Evolutionary conservation across 140 eudicot species (phyloP), one percentile per base, ranked within the genome.

Genomic region (Ambrosia hybrid): DNA sequence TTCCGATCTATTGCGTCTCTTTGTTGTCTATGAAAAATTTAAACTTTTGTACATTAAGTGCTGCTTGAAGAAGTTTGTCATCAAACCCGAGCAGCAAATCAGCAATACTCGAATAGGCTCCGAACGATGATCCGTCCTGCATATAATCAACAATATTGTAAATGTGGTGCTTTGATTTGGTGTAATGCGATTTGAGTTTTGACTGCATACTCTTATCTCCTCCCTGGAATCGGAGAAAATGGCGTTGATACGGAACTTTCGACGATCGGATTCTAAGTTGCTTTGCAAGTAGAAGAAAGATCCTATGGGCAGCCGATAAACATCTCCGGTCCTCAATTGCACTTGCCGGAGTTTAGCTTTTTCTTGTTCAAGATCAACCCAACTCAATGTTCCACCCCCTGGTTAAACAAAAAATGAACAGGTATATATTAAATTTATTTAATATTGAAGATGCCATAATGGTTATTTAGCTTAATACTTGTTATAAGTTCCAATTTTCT

Each of bases 381-480:
- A 88, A 60, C 79, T 77, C 68, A 92, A 56, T 55, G 78, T 84
- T 64, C 95, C 98, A 76, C 83, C 83, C 62, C 98, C 98, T 89
- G 34, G 45, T 48, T 43, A 38, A 1, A 45, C 11, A 0, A 52
- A 52, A 13, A 3, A 45, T 33, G 7, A 52, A 52, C 4, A 3
- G 34, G 13, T 36, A 0, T 14, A 34, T 37, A n/a, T 53, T 6
- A 70, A 10, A n/a, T n/a, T n/a, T n/a, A 37, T n/a, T 15, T 12
- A 63, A 6, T 38, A 61, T 16, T 15, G 9, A 14, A 43, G 53
- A 0, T 39, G 6, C 33, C 33, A 56, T n/a, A 12, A 21, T 21
- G 26, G 26, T 21, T 21, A 21, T 21, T 21, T 21, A 21, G 26
- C 26, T 21, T 21, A 21, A 21, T 21, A 21, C 26, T 21, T 21